phyloP scores from a whole-genome alignment of 2,329 filamentous ascomycete species.

The Sarocladiaceae sp. region DNA sequence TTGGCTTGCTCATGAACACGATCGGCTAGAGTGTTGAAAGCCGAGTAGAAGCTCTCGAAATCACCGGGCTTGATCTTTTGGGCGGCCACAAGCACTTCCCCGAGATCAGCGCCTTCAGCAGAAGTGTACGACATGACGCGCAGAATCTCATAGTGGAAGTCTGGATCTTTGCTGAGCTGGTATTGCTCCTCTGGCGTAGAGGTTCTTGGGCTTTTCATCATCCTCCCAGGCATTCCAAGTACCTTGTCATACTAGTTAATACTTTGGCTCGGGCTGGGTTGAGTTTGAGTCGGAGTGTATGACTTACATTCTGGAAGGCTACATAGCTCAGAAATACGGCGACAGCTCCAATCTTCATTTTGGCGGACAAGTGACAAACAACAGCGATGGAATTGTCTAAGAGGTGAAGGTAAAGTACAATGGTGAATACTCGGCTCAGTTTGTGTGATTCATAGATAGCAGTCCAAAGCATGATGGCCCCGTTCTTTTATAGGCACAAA shows the following conservation, averaged over 20 bases:
- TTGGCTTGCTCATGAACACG: conserved; percentile 15
- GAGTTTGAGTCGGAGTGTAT: no score
- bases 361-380: no score
- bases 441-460: no score
- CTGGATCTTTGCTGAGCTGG: conserved; percentile 15
- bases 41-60: conserved; percentile 18
- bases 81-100: conserved; percentile 26
- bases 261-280: no score
- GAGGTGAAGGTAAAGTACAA: no score
- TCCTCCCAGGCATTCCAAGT: background rate
- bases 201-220: background rate
- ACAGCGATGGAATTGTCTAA: no score
- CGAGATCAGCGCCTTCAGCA: conserved; percentile 21
- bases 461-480: no score
- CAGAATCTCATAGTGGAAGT: conserved; percentile 19
- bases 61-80: conserved; percentile 19
- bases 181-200: conserved; percentile 10
- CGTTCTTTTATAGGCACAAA: no score
- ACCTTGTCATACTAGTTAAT: background rate
- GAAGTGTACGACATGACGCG: conserved; percentile 14
- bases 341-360: no score
- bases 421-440: no score
- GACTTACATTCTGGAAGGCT: no score
- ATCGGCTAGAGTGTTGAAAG: conserved; percentile 18
- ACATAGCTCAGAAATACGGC: no score